phyloP scores from a whole-genome alignment of 352 stramenopile genomes.

The Phytopythium litorale region DNA sequence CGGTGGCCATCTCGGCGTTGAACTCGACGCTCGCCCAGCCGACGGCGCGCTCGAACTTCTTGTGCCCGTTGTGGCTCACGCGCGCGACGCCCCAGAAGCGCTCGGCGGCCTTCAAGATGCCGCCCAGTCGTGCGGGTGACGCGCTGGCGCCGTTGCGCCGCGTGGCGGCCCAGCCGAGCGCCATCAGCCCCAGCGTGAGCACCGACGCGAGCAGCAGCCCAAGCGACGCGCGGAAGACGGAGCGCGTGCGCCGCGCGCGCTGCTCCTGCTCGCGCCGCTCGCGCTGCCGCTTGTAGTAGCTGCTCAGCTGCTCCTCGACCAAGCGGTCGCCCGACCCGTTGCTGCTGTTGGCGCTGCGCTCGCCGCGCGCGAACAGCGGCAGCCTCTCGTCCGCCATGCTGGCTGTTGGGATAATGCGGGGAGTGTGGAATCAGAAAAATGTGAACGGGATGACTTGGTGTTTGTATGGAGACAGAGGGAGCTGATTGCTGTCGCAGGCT shows the following conservation, averaged over 20 bases:
- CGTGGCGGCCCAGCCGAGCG: conserved; percentile 31
- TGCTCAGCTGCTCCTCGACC: conserved; percentile 28
- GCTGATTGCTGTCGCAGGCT: background rate
- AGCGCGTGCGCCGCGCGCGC: conserved; percentile 16
- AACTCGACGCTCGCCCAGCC: conserved; percentile 49
- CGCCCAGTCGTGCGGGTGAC: conserved; percentile 24
- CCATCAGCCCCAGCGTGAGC: conserved; percentile 27
- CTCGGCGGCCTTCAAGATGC: conserved; percentile 23
- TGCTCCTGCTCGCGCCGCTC: conserved; percentile 12
- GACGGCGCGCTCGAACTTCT: conserved; percentile 40
- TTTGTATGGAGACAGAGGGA: too few species aligned
- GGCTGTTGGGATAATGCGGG: background rate
- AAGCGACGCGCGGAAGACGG: conserved; percentile 30
- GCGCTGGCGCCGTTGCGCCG: conserved; percentile 19
- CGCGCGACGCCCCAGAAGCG: conserved; percentile 56
- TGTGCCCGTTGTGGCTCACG: conserved; percentile 43
- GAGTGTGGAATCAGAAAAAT: background rate
- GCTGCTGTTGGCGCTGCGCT: background rate
- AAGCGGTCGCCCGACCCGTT: conserved; percentile 6
- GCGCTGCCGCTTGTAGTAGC: conserved; percentile 27
- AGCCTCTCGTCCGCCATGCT: conserved; percentile 16
- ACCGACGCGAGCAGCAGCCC: conserved; percentile 28
- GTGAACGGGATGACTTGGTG: background rate
- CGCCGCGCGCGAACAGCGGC: conserved; percentile 24
- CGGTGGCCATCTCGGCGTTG: conserved; percentile 29